Base-by-base conservation (phyloP, 352 stramenopile genomes). In the Labyrinthula sp. region DNA sequence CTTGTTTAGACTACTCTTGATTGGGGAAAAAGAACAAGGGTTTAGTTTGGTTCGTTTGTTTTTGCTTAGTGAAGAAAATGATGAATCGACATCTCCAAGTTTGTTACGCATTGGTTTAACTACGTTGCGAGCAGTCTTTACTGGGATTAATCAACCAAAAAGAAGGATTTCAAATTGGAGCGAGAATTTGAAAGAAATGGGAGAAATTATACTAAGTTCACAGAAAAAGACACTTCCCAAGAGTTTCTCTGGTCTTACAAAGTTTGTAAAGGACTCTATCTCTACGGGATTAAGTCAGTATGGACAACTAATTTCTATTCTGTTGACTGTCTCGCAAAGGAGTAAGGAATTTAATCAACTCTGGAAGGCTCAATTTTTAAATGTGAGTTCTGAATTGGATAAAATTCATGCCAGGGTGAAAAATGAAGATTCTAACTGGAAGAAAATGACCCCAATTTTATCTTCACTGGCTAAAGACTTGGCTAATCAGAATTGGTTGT, bases 21-120 rank as follows among this genome's bases (percentile, higher is more conserved):
- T 54, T 0, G 43, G 43, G n/a, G 43, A 52, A 25, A 35, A 50
- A 12, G 43, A 52, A 22, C 8, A 48, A 1, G 43, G 28, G 18
- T 10, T 27, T 9, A 45, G 31, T 14, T 6, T 52, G 15, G 2
- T 52, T n/a, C 43, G 43, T 10, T 28, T 52, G 3, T 15, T 52
- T 23, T 35, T 52, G 3, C 40, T 28, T 10, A 47, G 9, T 10
- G 43, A 52, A 17, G 35, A 7, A 0, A 14, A 31, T n/a, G 23
- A 5, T 0, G 43, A 52, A 0, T n/a, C n/a, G n/a, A n/a, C n/a
- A n/a, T n/a, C n/a, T n/a, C 33, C 43, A 9, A 45, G 31, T 10
- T 14, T 52, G 8, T 20, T 52, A 24, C 43, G 43, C 4, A 40
- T 52, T 8, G 31, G 40, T 14, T 10, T 52, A 5, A 40, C 30